Conservation (phyloP, 257 asterid genomes). For the Plantago ovata region DNA sequence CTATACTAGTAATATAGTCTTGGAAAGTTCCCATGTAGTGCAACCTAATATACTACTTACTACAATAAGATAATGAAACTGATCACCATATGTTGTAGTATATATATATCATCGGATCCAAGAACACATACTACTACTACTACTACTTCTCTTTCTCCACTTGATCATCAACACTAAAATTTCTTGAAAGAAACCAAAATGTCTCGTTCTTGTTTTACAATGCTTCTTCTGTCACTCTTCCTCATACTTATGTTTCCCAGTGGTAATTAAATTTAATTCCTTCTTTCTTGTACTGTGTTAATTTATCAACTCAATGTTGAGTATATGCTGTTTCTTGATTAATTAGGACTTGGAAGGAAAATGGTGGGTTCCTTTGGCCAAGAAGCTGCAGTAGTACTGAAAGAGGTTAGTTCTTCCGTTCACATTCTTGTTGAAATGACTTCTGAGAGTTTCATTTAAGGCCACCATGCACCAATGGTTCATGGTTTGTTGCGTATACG, state of each 20-base stretch:
- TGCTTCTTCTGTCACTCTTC: conserved; percentile 22
- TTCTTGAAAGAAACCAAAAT: conserved; percentile 13
- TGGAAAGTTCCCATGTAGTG: no score
- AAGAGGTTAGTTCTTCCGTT: conserved; percentile 3
- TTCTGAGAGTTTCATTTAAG: no score
- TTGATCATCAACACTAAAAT: no score
- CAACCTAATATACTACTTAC: no score
- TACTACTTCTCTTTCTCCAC: no score
- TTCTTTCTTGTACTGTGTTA: background rate
- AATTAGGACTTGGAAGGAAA: conserved; percentile 46
- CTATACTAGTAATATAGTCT: no score
- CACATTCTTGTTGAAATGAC: no score
- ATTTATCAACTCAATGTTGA: background rate
- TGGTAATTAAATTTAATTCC: conserved; percentile 25
- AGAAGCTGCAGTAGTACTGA: background rate
- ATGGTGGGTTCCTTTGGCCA: conserved; percentile 15
- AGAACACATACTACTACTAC: no score
- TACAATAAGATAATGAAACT: no score
- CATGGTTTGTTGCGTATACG: background rate
- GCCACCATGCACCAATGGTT: background rate
- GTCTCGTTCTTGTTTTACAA: conserved; percentile 19
- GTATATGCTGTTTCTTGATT: conserved; percentile 1
- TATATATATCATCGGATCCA: no score
- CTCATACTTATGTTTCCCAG: conserved; percentile 32
- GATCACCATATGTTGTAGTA: no score